phyloP scores from a whole-genome alignment of 208 protist species.

The Trypanosoma scelopori region DNA sequence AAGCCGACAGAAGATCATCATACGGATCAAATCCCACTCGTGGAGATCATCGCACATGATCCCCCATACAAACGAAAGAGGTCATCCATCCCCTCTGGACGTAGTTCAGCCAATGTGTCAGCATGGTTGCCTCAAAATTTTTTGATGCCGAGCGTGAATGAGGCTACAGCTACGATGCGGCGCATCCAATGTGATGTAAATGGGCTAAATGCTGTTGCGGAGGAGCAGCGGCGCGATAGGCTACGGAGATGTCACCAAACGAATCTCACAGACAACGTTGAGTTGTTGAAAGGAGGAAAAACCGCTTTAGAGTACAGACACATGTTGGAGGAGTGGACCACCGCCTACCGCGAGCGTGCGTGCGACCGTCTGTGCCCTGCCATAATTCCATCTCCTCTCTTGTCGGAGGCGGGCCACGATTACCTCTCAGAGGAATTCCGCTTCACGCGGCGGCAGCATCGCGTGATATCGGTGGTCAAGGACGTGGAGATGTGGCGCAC shows the following conservation, averaged over 20 bases:
- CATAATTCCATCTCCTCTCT: slow-evolving; percentile 47
- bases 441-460: slow-evolving; percentile 20
- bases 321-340: slow-evolving; percentile 57
- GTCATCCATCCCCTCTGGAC: background rate
- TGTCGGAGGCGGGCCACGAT: slow-evolving; percentile 57
- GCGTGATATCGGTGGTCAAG: background rate
- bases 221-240: slow-evolving; percentile 66
- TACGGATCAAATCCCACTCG: background rate
- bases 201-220: slow-evolving; percentile 78
- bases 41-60: too few species aligned
- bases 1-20: background rate
- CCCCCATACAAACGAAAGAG: background rate
- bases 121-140: slow-evolving; percentile 39
- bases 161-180: slow-evolving; percentile 59
- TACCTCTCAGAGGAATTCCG: slow-evolving; percentile 56
- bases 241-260: slow-evolving; percentile 20
- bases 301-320: slow-evolving; percentile 39
- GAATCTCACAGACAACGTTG: slow-evolving; percentile 22
- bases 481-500: slow-evolving; percentile 18
- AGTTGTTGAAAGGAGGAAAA: slow-evolving; percentile 26
- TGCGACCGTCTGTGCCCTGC: slow-evolving; percentile 41
- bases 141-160: slow-evolving; percentile 66
- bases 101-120: background rate
- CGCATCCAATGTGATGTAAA: slow-evolving; percentile 80
- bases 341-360: slow-evolving; percentile 29